Evolutionary conservation across 352 stramenopile genomes (phyloP), one percentile per base, ranked within the genome.

Genomic region (Globisporangium apiculatum): DNA sequence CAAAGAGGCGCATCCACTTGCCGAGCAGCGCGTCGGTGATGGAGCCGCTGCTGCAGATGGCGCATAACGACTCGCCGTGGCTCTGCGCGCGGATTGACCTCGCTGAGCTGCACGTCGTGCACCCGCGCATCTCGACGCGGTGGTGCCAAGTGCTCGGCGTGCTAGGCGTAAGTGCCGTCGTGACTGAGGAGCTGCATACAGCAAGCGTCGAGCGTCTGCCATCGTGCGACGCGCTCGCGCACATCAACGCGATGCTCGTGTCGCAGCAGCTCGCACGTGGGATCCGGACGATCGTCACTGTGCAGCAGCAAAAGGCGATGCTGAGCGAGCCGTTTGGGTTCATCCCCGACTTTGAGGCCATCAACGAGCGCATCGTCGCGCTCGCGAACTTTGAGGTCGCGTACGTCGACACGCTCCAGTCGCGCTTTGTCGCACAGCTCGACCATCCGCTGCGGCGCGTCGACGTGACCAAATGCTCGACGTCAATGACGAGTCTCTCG

Each of bases 1-100:
- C 73, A 12, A 74, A 83, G 51, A 67, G 64, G 24, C 73, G 61
- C 15, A 75, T 91, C 5, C 84, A 78, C 37, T 54, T 91, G 17
- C 83, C 80, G 2, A 86, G 73, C 8, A 73, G 63, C 9, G 64
- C 54, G n/a, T 85, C 77, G 14, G 61, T 79, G 18, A 83, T 91
- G 65, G 65, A 84, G 40, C 72, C 73, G 10, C 70, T 86, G 54
- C 37, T 79, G 8, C 62, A 69, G 48, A 89, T 90, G 75, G 80
- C 75, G 14, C 78, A 80, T 58, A 91, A 91, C 54, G 79, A 93
- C 50, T 80, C 81, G 11, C 72, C 76, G 35, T 83, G 76, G 60
- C 68, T 90, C 7, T 87, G 75, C 37, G 65, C 71, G 24, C 72
- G 79, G 35, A 76, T 93, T 59, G 61, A 87, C 55, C 59, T 90